These are phyloP conservation scores for Monilinia aucupariae DNA, from an alignment of 2,329 filamentous ascomycete genomes.

Conservation along the genomic window DNA sequence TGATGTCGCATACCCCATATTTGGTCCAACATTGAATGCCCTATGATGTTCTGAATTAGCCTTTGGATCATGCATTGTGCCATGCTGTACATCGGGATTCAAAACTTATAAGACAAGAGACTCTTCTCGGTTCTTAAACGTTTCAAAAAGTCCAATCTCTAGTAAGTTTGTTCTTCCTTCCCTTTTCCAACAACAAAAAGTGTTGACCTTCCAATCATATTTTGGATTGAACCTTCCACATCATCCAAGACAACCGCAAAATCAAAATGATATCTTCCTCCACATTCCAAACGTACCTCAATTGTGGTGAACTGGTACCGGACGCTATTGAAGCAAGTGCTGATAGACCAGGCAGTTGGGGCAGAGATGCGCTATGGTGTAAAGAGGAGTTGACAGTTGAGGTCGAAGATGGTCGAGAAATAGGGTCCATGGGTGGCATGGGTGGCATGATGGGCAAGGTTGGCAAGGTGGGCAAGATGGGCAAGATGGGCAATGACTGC, in stretches of 20 bases:
- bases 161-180: not conserved
- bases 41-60: slow-evolving; percentile 24
- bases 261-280: slow-evolving; percentile 1
- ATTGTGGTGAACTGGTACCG: slow-evolving; percentile 44
- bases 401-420: slow-evolving; percentile 49
- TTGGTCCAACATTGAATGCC: slow-evolving; percentile 30
- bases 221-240: not conserved
- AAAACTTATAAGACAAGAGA: slow-evolving; percentile 1
- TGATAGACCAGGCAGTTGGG: slow-evolving; percentile 50
- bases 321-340: slow-evolving; percentile 52
- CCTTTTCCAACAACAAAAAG: not conserved
- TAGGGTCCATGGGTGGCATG: slow-evolving; percentile 40
- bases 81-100: slow-evolving; percentile 9
- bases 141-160: not conserved
- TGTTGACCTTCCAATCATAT: not conserved
- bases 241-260: slow-evolving; percentile 5
- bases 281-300: slow-evolving; percentile 42
- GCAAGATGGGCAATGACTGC: slow-evolving; percentile 42
- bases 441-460: slow-evolving; percentile 42
- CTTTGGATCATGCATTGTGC: slow-evolving; percentile 10
- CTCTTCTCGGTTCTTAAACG: not conserved
- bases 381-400: slow-evolving; percentile 43
- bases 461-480: slow-evolving; percentile 42
- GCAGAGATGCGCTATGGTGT: slow-evolving; percentile 39
- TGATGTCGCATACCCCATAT: slow-evolving; percentile 54